phyloP scores from a whole-genome alignment of 225 moss, liverwort and hornwort species.

The Sphagnum tenellum region DNA sequence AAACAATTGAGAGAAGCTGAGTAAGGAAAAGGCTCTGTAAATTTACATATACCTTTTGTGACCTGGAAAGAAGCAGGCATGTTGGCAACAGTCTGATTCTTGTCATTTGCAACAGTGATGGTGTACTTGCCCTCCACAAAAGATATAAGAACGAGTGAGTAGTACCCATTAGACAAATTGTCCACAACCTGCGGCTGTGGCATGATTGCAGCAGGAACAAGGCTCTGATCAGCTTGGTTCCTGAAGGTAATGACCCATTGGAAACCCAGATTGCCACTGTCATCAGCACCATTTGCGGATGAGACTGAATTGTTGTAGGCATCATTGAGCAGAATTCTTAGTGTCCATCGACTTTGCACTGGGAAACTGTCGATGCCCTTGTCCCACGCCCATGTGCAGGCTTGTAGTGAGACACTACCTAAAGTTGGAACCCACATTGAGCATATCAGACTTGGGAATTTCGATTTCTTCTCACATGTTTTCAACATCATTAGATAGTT shows the following conservation, averaged over 20 bases:
- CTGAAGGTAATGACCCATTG: conserved; percentile 1
- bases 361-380: neutral
- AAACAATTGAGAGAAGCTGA: no score
- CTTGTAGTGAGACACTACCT: neutral
- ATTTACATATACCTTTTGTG: neutral
- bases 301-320: conserved; percentile 2
- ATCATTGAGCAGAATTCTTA: neutral
- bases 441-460: no score
- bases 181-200: neutral
- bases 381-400: conserved; percentile 4
- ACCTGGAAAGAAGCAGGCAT: conserved; percentile 3
- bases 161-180: conserved; percentile 2
- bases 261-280: neutral
- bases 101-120: conserved; percentile 3
- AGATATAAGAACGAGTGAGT: neutral
- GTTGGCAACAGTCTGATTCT: conserved; percentile 2
- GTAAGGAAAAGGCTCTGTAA: no score
- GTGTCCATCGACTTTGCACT: neutral
- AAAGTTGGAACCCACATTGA: neutral
- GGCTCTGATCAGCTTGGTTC: neutral
- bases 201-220: neutral
- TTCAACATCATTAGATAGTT: no score
- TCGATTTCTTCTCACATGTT: neutral
- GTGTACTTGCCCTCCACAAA: neutral
- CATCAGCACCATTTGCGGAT: neutral